Base-by-base conservation (phyloP, 2,329 filamentous ascomycete genomes). In the Niveomyces coronatus region DNA sequence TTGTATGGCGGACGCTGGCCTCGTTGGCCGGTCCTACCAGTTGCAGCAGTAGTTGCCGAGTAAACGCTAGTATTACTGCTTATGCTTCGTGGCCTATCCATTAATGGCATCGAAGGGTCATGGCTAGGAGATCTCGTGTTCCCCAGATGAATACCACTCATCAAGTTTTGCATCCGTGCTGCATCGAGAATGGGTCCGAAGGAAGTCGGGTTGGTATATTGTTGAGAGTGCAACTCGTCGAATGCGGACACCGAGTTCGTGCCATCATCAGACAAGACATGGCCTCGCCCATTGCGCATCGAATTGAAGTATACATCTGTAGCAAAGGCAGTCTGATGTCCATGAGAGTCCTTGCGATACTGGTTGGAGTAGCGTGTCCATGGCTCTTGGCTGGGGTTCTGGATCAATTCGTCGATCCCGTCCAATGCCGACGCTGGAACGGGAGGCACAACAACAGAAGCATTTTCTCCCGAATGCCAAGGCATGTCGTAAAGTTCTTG, bases 231-330 rank as follows among this genome's bases (percentile, higher is more conserved):
- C 10, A 14, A 1, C 9, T 35, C 37, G 15, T 17, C 24, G 4
- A 8, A 15, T 5, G 19, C 6, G 4, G 37, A 35, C 4, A n/a
- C n/a, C n/a, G n/a, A n/a, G n/a, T n/a, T n/a, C 8, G 37, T 35
- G 7, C 31, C 37, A 19, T 39, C 37, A 8, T 39, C 37, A 7
- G 35, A 37, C 14, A 31, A 11, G 10, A 39, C 27, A 19, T 14
- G n/a, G 22, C 15, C 13, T 11, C 22, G 7, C 11, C 22, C 11
- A 24, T 24, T 11, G 7, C 22, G 7, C 22, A 24, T 24, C 22
- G 22, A 11, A 24, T 24, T 24, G 11, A 11, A 24, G 11, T 24
- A 7, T 7, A 24, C 11, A 24, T 24, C 7, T 7, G 22, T 7
- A 24, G 22, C 7, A 24, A 7, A 7, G 22, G 22, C 22, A 24